Percentiles rank a stretch among this genome's conserved stretches.
phyloP scores from a whole-genome alignment of 2,329 filamentous ascomycete genomes.

The Spiromastix sp. region DNA sequence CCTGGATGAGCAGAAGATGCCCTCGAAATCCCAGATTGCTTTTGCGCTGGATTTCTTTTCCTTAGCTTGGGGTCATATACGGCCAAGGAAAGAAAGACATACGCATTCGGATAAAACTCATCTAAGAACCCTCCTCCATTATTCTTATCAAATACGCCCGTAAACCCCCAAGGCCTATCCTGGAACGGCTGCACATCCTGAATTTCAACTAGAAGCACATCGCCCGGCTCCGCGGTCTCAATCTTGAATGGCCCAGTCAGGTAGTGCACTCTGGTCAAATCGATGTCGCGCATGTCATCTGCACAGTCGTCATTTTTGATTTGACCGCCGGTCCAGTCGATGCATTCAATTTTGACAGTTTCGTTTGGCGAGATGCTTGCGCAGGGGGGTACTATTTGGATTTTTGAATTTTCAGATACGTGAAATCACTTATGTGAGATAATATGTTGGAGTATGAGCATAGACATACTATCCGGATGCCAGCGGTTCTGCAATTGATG shows the following conservation, averaged over 20 bases:
- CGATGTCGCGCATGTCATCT: slow-evolving; percentile 77
- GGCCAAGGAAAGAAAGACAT: slow-evolving; percentile 25
- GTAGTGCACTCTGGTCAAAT: slow-evolving; percentile 77
- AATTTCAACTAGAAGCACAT: slow-evolving; percentile 78
- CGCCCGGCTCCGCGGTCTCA: slow-evolving; percentile 72
- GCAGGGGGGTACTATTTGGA: slow-evolving; percentile 56
- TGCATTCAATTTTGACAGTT: slow-evolving; percentile 85
- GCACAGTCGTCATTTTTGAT: slow-evolving; percentile 82
- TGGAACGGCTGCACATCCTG: slow-evolving; percentile 86
- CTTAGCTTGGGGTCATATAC: too few relatives aligned
- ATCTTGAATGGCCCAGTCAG: slow-evolving; percentile 83
- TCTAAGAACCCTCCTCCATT: slow-evolving; percentile 88
- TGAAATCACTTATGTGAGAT: too few relatives aligned
- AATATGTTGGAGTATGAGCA: background rate
- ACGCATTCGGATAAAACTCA: slow-evolving; percentile 76
- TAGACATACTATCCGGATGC: slow-evolving; percentile 73
- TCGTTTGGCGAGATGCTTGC: slow-evolving; percentile 70
- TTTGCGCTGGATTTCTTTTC: slow-evolving; percentile 39
- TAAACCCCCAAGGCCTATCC: slow-evolving; percentile 83
- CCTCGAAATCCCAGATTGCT: slow-evolving; percentile 69
- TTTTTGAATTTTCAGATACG: too few relatives aligned
- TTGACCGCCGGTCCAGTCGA: slow-evolving; percentile 71
- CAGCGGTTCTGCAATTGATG: slow-evolving; percentile 61
- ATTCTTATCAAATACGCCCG: slow-evolving; percentile 64
- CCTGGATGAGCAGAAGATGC: slow-evolving; percentile 70